Evolutionary conservation across 2,329 filamentous ascomycete species (phyloP), one percentile per base, ranked within the genome.

Genomic region (Penicillium italicum): DNA sequence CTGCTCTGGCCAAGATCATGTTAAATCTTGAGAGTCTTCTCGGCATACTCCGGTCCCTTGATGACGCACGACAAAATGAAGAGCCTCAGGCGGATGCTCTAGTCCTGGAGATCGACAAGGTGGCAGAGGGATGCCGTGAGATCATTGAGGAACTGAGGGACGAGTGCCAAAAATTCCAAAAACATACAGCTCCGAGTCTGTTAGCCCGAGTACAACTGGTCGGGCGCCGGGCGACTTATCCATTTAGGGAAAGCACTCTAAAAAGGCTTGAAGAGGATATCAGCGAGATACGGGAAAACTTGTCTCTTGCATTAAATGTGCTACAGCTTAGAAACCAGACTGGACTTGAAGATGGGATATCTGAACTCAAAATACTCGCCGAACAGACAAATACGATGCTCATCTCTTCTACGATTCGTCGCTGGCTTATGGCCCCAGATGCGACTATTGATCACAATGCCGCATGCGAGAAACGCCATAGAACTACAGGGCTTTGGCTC

Each of bases 241-340:
- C 62, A 22, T 65, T 77, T 54, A 65, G 69, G 38, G 60, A 67
- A 54, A 74, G 70, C 44, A 77, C 74, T 1, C 57, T 77, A 41
- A 63, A 71, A 49, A 74, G 73, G 53, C 69, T 77, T 9, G 69
- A 74, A 53, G 71, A 74, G 58, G 66, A 74, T 49, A 60, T 75
- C n/a, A 60, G 64, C 49, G 72, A 73, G 1, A 65, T 71, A 20
- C 56, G 70, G 18, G 59, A 58, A 7, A 66, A 67, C 12, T 46
- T 76, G 10, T 69, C 63, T 14, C 58, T 69, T 16, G 72, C 67
- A 24, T 56, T 74, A 22, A 59, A 72, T 37, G 56, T 72, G 8
- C 55, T 76, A 18, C 66, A 74, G 51, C 62, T 72, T 26, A 60
- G 49, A 18, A 52, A 28, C 33, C 51, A 58, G 14, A 40, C 5